phyloP scores from a whole-genome alignment of 805 yeast species.

The Alloascoidea africana region DNA sequence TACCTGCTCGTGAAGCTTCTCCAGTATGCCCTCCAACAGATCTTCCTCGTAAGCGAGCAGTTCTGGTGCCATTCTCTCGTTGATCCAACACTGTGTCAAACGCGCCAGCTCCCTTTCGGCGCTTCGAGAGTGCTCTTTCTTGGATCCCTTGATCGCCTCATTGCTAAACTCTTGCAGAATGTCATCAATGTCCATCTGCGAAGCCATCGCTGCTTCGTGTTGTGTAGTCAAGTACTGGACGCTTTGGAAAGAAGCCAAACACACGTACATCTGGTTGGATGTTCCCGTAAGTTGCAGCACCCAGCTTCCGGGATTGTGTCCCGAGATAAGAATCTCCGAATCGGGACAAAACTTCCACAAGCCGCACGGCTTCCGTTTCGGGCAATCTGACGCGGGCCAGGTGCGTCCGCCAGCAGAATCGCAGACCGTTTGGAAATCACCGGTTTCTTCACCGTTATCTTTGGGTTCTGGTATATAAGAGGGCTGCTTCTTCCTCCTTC shows the following conservation, averaged over 20 bases:
- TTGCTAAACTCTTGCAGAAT: slow-evolving; percentile 52
- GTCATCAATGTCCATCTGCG: slow-evolving; percentile 28
- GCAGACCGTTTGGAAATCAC: too few species aligned
- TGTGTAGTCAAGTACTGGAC: background rate
- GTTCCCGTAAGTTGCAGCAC: background rate
- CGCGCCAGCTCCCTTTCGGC: slow-evolving; percentile 21
- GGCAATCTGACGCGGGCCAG: too few species aligned
- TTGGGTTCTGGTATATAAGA: too few species aligned
- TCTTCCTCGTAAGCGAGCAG: slow-evolving; percentile 57
- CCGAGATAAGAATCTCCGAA: too few species aligned
- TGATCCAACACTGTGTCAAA: slow-evolving; percentile 56
- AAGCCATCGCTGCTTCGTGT: background rate
- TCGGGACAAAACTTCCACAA: too few species aligned
- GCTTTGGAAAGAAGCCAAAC: background rate
- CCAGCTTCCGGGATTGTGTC: background rate
- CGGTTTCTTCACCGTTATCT: too few species aligned
- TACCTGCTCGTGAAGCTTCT: slow-evolving; percentile 33
- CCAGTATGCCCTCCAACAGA: slow-evolving; percentile 41
- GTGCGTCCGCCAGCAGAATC: too few species aligned
- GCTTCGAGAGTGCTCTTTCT: slow-evolving; percentile 12
- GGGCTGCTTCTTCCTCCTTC: too few species aligned
- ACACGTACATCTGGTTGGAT: background rate
- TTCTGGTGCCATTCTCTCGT: slow-evolving; percentile 81
- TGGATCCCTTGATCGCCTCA: slow-evolving; percentile 16
- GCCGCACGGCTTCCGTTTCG: too few species aligned